Base-by-base conservation (phyloP, 177 flowering plant genomes). In the Vitis hybrid region DNA sequence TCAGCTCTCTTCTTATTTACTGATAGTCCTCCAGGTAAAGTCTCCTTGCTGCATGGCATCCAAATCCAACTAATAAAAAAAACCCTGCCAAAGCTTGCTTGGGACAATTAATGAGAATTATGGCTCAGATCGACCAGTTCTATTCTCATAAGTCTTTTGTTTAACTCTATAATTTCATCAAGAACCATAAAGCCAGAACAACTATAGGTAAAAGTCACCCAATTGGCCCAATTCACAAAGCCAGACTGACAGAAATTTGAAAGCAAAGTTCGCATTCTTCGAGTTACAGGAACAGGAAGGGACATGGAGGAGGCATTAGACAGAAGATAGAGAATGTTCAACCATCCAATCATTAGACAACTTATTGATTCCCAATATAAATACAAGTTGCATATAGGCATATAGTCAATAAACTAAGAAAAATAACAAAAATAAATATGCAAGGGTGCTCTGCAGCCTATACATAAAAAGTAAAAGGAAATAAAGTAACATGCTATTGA, bases 1-100 rank as follows among this genome's bases (percentile, higher is more conserved):
- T 87, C 92, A 29, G 83, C 82, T 74, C 94, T 79, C 79, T 83
- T 89, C 74, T 73, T 86, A 50, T 87, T 89, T 9, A 89, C 94
- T 3, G 90, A 83, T 3, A 83, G 14, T 64, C 91, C 94, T 52
- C 94, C 91, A 2, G 86, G 84, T 20, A 82, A 48, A 15, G 91
- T 89, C 83, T 89, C 94, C 71, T 87, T 86, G 79, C 94, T 89
- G 82, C 59, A 18, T 12, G 16, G 68, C 48, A 72, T 68, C n/a
- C 62, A 64, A 58, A 45, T 26, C 66, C 18, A 31, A 5, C 18
- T 50, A 18, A 49, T 22, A 18, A 7, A 1, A 7, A 34, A 4
- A 54, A 55, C 39, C 16, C 18, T 54, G 54, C 48, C 18, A 55
- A 66, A 18, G 2, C 18, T 15, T 48, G 10, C 49, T 12, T 50